Base-by-base conservation (phyloP, 2,329 filamentous ascomycete genomes). In the Fusarium incarnatum region DNA sequence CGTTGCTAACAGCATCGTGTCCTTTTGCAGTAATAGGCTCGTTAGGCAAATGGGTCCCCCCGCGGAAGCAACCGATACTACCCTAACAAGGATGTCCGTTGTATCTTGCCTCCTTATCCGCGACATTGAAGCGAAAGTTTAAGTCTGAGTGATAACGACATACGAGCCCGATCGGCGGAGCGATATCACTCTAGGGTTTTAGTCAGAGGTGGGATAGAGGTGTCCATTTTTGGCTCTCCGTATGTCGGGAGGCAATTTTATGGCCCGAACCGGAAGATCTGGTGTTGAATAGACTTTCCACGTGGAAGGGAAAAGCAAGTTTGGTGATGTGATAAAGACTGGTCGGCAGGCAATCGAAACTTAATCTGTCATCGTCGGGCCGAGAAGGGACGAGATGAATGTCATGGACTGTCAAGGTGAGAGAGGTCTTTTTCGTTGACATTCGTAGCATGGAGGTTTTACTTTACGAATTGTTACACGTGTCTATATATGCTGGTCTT, bases 261-360 rank as follows among this genome's bases (percentile, higher is more conserved):
- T 37, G 32, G 49, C n/a, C 49, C 32, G 49, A 28, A n/a, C 25
- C 49, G 34, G 49, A n/a, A 27, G 23, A 52, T 52, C 49, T 27
- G 25, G 18, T n/a, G 20, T 18, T 27, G 25, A 18, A n/a, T 27
- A 9, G 25, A 25, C 20, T 7, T 12, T 37, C 34, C 49, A 52
- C 49, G 49, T 52, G 49, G 34, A 5, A 23, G 16, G 6, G 9
- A 42, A 42, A 27, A 40, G 12, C 34, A 41, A 20, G 23, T 22
- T 28, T 37, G 34, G 6, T n/a, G 18, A 16, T 16, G 12, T 22
- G 23, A 18, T n/a, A 23, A 50, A 23, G 8, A 50, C 22, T 16
- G 18, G 22, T 16, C 22, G 18, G n/a, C 20, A 41, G 49, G 30
- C 27, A n/a, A 41, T 28, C 18, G n/a, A 27, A 42, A 52, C 18